Evolutionary conservation across 345 rosid species (phyloP).

Genomic region (Eucalyptus pauciflora): DNA sequence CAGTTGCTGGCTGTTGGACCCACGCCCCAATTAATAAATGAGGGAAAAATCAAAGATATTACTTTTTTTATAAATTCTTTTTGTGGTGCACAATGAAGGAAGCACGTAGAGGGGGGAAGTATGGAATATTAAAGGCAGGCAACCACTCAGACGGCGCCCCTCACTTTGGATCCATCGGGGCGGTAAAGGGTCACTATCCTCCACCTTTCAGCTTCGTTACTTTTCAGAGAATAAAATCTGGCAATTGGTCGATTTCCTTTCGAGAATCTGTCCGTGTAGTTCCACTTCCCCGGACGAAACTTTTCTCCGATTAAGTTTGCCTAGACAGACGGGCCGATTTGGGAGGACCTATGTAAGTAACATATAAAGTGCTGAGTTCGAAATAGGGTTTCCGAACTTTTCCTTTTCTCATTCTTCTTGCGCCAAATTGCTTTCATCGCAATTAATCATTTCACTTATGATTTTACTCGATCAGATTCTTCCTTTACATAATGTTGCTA

Average conservation of each 20-base stretch:
- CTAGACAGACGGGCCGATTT: neutral
- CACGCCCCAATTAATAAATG: neutral
- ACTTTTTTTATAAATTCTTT: neutral
- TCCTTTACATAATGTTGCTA: neutral
- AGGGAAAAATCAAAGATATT: neutral
- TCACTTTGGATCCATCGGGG: neutral
- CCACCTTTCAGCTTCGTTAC: neutral
- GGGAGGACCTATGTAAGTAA: neutral
- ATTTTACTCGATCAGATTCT: neutral
- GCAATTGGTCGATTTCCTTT: neutral
- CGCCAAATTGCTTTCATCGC: neutral
- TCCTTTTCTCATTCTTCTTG: neutral
- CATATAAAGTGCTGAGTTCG: neutral
- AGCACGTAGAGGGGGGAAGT: neutral
- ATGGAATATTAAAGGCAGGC: neutral
- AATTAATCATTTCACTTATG: neutral
- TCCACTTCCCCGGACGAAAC: neutral
- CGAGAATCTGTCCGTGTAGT: neutral
- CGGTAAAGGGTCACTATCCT: neutral
- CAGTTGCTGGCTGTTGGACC: neutral
- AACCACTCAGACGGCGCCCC: neutral
- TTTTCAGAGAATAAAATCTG: neutral
- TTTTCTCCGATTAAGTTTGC: neutral
- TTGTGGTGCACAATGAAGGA: neutral
- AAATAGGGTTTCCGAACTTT: neutral